Conservation (phyloP, 2,329 filamentous ascomycete genomes). For the Nothopassalora personata region DNA sequence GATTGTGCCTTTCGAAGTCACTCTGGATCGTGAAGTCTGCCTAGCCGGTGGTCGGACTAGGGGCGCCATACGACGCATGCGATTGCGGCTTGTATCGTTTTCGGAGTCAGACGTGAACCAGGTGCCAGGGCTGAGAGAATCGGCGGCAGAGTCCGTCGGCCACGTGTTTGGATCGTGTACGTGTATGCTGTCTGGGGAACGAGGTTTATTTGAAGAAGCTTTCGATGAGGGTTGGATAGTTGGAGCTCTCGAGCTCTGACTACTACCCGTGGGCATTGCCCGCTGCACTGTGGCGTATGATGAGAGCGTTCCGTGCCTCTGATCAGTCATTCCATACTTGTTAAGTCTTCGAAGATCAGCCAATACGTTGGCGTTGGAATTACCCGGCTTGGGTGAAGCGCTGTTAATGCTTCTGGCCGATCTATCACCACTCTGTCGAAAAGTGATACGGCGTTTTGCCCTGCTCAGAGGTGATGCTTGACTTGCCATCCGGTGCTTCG, state of each 20-base stretch:
- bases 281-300: slow-evolving; percentile 4
- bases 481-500: slow-evolving; percentile 3
- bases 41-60: slow-evolving; percentile 15
- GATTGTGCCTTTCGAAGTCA: slow-evolving; percentile 12
- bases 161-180: slow-evolving; percentile 11
- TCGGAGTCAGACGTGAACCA: slow-evolving; percentile 31
- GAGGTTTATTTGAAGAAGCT: slow-evolving; percentile 9
- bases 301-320: slow-evolving; percentile 9
- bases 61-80: slow-evolving; percentile 1
- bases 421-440: slow-evolving; percentile 14
- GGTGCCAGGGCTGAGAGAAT: slow-evolving; percentile 23
- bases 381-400: not conserved
- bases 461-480: slow-evolving; percentile 7
- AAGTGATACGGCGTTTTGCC: slow-evolving; percentile 14
- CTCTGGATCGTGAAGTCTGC: slow-evolving; percentile 20
- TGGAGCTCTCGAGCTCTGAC: not conserved
- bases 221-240: slow-evolving; percentile 1
- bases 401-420: slow-evolving; percentile 3
- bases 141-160: slow-evolving; percentile 21
- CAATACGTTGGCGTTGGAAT: slow-evolving; percentile 23
- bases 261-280: not conserved
- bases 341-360: slow-evolving; percentile 22
- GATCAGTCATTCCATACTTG: not conserved
- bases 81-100: slow-evolving; percentile 5
- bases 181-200: slow-evolving; percentile 7